Base-by-base conservation (phyloP, 139 green algal species). In the Raphidocelis subcapitata region DNA sequence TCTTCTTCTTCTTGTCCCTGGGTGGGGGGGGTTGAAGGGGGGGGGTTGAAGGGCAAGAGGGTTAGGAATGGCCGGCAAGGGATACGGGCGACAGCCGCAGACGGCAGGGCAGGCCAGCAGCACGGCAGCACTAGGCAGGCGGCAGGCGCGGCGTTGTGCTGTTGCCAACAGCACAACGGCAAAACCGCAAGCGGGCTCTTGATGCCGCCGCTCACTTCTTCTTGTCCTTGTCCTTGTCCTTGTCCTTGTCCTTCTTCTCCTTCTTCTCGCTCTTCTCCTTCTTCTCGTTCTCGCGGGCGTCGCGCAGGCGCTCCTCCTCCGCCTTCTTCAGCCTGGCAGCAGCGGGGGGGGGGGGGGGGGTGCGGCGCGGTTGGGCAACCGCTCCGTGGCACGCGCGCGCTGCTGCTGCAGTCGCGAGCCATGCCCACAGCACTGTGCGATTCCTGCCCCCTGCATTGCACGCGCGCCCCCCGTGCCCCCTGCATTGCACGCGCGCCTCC, bases 271-370 rank as follows among this genome's bases (percentile, higher is more conserved):
- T 85, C 62, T 84, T 87, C 64, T 89, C 80, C 29, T 84, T 81
- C 52, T 90, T 89, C 57, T 85, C 84, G 36, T 69, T 64, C 49
- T 88, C 85, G 37, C 83, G 80, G 18, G 87, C 80, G 41, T 87
- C 85, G 65, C 88, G 86, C 76, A 96, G 68, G 29, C 89, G 87
- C 77, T 97, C 92, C 75, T 96, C 92, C 84, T 99, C 95, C n/a
- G 84, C 84, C 75, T 93, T 94, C 69, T 95, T 95, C 59, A 96
- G 81, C 80, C 86, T 91, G 81, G 49, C n/a, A n/a, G n/a, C n/a
- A n/a, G n/a, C n/a, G n/a, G 20, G 16, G 20, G 16, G 20, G 16
- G 47, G 20, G 15, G 18, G 57, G 8, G 16, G 28, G 20, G 57
- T 20, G 20, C 20, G 28, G 54, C 54, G 23, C 15, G 8, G 54